Conservation (phyloP, 2,329 filamentous ascomycete genomes). For the Podosphaera xanthii region DNA sequence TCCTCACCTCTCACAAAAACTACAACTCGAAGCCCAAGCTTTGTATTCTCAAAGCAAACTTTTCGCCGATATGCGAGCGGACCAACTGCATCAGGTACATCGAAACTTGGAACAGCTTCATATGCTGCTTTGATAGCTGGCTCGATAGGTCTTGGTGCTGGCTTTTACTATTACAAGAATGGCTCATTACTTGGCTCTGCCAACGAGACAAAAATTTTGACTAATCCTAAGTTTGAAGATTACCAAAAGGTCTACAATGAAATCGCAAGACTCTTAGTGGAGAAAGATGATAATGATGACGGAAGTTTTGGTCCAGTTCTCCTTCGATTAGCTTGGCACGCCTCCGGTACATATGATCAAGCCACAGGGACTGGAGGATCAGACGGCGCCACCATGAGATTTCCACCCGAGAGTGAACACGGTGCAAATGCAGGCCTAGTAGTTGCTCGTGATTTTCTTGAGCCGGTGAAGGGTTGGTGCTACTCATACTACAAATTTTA, state of each 20-base stretch:
- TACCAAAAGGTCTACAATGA: slow-evolving; percentile 92
- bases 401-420: slow-evolving; percentile 69
- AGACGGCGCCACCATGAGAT: slow-evolving; percentile 95
- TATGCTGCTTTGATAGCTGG: slow-evolving; percentile 35
- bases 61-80: slow-evolving; percentile 56
- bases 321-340: slow-evolving; percentile 81
- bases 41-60: slow-evolving; percentile 38
- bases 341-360: slow-evolving; percentile 77
- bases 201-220: slow-evolving; percentile 25
- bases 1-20: slow-evolving; percentile 28
- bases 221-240: slow-evolving; percentile 59
- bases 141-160: slow-evolving; percentile 36
- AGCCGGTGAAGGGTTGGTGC: slow-evolving; percentile 58
- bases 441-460: slow-evolving; percentile 72
- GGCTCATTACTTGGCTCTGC: slow-evolving; percentile 17
- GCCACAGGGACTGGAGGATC: slow-evolving; percentile 73
- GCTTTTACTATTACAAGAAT: slow-evolving; percentile 41
- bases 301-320: slow-evolving; percentile 88
- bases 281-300: slow-evolving; percentile 90
- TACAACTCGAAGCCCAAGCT: slow-evolving; percentile 30
- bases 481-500: not conserved
- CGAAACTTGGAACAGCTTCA: slow-evolving; percentile 24
- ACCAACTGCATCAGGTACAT: slow-evolving; percentile 58
- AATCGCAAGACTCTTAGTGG: slow-evolving; percentile 56
- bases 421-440: slow-evolving; percentile 84